A percentile compares a stretch with the other conserved stretches of the same genome.
Conservation (phyloP, 805 yeast genomes). For the Metschnikowia noctiluminum region DNA sequence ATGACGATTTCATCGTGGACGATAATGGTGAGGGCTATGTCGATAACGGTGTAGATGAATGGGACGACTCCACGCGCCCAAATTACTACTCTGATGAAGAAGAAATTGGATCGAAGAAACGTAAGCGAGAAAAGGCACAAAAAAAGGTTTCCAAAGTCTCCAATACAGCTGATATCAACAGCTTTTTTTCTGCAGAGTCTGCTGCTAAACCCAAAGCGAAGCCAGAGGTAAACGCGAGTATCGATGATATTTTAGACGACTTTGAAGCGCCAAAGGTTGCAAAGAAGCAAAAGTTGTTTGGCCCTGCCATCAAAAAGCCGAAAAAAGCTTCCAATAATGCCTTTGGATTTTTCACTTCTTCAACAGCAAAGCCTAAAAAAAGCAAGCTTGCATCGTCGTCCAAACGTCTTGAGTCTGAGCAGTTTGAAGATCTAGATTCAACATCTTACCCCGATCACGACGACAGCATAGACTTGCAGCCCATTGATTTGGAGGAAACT, state of each 20-base stretch:
- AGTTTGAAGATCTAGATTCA: conserved; percentile 26
- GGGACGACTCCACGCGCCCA: conserved; percentile 58
- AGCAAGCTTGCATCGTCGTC: conserved; percentile 1
- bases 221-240: conserved; percentile 26
- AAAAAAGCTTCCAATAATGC: conserved; percentile 36
- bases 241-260: conserved; percentile 21
- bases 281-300: conserved; percentile 11
- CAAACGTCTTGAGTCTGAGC: conserved; percentile 7
- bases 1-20: conserved; percentile 92
- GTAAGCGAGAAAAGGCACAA: conserved; percentile 24
- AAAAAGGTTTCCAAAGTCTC: conserved; percentile 38
- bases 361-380: conserved; percentile 21
- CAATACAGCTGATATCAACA: conserved; percentile 47
- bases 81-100: conserved; percentile 58
- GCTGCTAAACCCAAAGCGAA: conserved; percentile 6
- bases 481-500: conserved; percentile 13
- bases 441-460: conserved; percentile 5
- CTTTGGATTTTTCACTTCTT: conserved; percentile 26
- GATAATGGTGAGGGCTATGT: conserved; percentile 93
- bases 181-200: conserved; percentile 42
- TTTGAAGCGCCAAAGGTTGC: conserved; percentile 13
- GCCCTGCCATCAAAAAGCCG: conserved; percentile 25
- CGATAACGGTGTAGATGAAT: conserved; percentile 89
- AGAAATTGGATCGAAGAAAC: conserved; percentile 30
- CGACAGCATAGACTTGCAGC: conserved; percentile 17